Evolutionary conservation across 805 yeast genomes (phyloP).

Genomic region (Ogataea pilisensis): DNA sequence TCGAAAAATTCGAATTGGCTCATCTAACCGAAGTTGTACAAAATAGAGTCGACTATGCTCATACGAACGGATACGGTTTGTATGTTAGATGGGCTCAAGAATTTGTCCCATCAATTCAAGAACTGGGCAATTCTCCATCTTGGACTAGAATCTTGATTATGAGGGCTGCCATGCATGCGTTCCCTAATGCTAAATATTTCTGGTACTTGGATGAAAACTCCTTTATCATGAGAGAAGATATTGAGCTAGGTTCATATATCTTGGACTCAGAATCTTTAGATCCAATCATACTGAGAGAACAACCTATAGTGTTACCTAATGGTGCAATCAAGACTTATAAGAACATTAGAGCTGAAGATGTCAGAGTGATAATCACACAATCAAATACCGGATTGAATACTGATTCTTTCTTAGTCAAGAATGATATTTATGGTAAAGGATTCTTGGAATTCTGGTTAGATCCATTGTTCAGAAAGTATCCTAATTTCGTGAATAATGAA

Average conservation of each 20-base stretch:
- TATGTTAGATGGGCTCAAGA: conserved; percentile 86
- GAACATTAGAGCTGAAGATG: conserved; percentile 48
- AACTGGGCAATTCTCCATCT: conserved; percentile 39
- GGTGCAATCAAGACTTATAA: conserved; percentile 68
- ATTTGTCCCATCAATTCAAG: conserved; percentile 58
- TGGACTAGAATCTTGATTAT: conserved; percentile 66
- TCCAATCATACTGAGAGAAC: conserved; percentile 60
- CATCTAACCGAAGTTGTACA: conserved; percentile 69
- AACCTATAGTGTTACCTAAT: conserved; percentile 67
- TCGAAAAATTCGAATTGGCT: conserved; percentile 55
- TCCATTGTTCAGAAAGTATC: conserved; percentile 62
- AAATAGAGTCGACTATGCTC: conserved; percentile 86
- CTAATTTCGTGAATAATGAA: conserved; percentile 54
- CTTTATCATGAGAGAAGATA: conserved; percentile 64
- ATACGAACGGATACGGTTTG: conserved; percentile 72
- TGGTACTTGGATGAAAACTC: conserved; percentile 85
- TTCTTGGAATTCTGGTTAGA: conserved; percentile 80
- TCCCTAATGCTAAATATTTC: conserved; percentile 86
- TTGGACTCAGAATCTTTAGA: conserved; percentile 58
- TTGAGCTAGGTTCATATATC: conserved; percentile 57
- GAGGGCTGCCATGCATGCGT: conserved; percentile 89
- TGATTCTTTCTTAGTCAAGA: conserved; percentile 66
- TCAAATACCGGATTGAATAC: conserved; percentile 60
- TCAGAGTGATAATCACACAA: conserved; percentile 66
- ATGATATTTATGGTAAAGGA: conserved; percentile 60